Conservation (phyloP, 73 alveolate genomes). For the Diophrys appendiculata region DNA sequence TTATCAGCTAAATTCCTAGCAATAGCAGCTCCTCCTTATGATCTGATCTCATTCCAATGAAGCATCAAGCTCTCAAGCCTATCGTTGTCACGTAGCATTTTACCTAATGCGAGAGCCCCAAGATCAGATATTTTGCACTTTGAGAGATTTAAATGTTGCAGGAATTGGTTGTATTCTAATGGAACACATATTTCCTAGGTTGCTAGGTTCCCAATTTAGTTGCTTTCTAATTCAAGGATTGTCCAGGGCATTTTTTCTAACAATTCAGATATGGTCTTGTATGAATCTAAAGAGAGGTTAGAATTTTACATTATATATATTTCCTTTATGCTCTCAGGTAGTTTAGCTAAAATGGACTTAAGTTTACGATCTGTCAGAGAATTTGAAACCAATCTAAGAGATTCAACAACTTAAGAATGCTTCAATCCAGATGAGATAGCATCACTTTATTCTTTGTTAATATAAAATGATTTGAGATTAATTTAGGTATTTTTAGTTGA, state of each 20-base stretch:
- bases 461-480: neutral
- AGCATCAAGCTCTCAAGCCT: slow-evolving; percentile 42
- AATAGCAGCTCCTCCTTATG: slow-evolving; percentile 36
- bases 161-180: neutral
- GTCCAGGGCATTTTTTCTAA: neutral
- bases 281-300: neutral
- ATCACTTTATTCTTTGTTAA: neutral
- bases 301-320: neutral
- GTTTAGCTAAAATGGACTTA: neutral
- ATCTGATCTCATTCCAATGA: slow-evolving; percentile 62
- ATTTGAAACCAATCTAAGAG: neutral
- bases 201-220: neutral
- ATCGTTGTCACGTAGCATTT: slow-evolving; percentile 24
- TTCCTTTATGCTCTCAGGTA: neutral
- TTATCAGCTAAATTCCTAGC: slow-evolving; percentile 48
- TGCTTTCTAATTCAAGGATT: neutral
- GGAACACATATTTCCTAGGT: neutral
- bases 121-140: slow-evolving; percentile 15
- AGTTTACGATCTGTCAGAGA: neutral
- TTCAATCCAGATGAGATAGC: neutral
- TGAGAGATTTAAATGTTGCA: neutral
- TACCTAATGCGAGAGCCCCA: slow-evolving; percentile 36
- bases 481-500: neutral
- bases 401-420: neutral
- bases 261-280: neutral